A percentile compares a stretch with the other conserved stretches of the same genome.
These are phyloP conservation scores for Lobosporangium transversale DNA, from an alignment of 192 early-diverging fungal species.

Conservation along the genomic window DNA sequence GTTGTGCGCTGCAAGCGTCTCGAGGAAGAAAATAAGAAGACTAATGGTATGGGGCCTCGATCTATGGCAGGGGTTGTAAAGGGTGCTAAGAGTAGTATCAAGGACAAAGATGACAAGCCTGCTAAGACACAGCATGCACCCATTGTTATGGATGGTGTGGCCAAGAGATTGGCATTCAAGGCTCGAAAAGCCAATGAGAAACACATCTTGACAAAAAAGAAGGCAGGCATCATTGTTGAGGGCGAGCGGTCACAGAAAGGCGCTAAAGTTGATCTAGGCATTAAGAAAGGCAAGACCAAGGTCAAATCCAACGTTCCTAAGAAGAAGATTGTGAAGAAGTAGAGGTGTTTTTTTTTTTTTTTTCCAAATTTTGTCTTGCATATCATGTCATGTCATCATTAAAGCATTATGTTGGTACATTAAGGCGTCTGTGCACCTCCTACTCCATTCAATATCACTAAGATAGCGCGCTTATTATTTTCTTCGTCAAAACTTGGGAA, in stretches of 20 bases:
- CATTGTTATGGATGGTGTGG: slow-evolving; percentile 39
- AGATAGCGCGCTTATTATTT: neutral
- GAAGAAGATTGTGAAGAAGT: slow-evolving; percentile 54
- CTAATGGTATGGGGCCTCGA: slow-evolving; percentile 35
- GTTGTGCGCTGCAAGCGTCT: slow-evolving; percentile 61
- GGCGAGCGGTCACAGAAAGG: slow-evolving; percentile 50
- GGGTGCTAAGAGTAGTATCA: slow-evolving; percentile 5
- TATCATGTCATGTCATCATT: slow-evolving; percentile 1
- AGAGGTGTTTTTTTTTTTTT: neutral
- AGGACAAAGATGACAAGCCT: slow-evolving; percentile 25
- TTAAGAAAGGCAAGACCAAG: slow-evolving; percentile 52
- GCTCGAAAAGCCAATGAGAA: slow-evolving; percentile 41
- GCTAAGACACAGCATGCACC: slow-evolving; percentile 34
- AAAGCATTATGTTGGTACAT: neutral
- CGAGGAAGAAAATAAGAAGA: slow-evolving; percentile 41
- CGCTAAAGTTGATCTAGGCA: slow-evolving; percentile 49
- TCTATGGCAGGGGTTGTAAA: slow-evolving; percentile 20
- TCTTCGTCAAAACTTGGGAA: too few species aligned
- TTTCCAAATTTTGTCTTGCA: neutral
- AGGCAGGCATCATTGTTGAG: slow-evolving; percentile 33
- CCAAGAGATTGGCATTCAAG: slow-evolving; percentile 44
- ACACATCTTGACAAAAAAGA: slow-evolving; percentile 44
- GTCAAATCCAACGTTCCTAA: slow-evolving; percentile 51
- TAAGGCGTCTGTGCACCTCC: too few species aligned
- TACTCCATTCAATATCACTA: neutral